Conservation (phyloP, 2,329 filamentous ascomycete species). For the Diaporthe caulivora region DNA sequence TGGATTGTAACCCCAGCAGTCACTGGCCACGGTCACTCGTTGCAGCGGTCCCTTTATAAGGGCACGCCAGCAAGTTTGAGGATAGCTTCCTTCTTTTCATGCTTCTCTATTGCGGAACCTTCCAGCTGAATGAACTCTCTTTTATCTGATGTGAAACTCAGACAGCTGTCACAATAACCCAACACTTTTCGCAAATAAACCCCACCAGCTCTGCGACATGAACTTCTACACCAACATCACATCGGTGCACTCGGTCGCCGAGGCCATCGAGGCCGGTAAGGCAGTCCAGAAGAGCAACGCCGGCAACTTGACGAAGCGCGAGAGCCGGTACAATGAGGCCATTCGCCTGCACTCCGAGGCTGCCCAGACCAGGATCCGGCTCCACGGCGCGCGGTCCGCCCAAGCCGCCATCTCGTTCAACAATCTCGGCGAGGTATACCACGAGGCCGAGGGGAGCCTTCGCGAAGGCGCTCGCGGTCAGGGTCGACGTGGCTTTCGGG, state of each 20-base stretch:
- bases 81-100: too few species aligned
- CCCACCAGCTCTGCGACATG: background rate
- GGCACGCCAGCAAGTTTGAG: too few species aligned
- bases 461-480: slow-evolving; percentile 10
- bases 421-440: background rate
- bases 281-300: slow-evolving; percentile 19
- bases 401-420: slow-evolving; percentile 26
- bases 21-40: too few species aligned
- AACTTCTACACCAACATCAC: background rate
- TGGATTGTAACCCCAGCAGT: too few species aligned
- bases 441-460: slow-evolving; percentile 1
- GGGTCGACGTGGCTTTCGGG: background rate
- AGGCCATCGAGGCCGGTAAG: background rate
- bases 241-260: background rate
- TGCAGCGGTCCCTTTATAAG: too few species aligned
- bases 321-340: slow-evolving; percentile 10
- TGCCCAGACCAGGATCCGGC: background rate
- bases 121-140: too few species aligned
- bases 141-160: too few species aligned
- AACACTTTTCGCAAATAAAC: too few species aligned
- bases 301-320: background rate
- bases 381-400: slow-evolving; percentile 10
- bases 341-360: slow-evolving; percentile 23
- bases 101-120: too few species aligned
- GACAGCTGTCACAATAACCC: background rate